These are phyloP conservation scores for Rubroboletus satanas DNA, from an alignment of 768 basidiomycete genomes.

Conservation along the genomic window DNA sequence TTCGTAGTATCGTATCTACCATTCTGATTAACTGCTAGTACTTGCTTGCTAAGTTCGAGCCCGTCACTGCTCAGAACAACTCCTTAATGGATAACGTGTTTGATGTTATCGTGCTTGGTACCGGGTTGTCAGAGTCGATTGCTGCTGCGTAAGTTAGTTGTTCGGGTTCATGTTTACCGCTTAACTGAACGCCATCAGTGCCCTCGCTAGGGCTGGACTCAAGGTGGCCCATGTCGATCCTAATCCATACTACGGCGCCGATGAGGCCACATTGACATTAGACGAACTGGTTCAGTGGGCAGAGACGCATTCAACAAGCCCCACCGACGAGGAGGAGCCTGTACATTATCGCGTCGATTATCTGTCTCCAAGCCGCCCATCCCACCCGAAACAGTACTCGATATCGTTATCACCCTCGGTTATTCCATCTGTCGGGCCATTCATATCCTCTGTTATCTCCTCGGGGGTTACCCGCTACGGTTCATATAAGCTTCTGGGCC, in stretches of 20 bases:
- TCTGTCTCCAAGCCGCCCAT: slow-evolving; percentile 40
- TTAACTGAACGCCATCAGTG: slow-evolving; percentile 42
- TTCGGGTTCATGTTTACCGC: neutral
- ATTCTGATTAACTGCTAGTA: no score
- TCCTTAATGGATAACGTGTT: slow-evolving; percentile 42
- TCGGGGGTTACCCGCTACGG: slow-evolving; percentile 90
- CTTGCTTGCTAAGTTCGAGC: no score
- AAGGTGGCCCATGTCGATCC: slow-evolving; percentile 85
- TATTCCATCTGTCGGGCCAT: slow-evolving; percentile 72
- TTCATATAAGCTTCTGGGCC: slow-evolving; percentile 81
- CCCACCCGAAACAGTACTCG: slow-evolving; percentile 72
- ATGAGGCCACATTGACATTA: slow-evolving; percentile 76
- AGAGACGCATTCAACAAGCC: slow-evolving; percentile 32
- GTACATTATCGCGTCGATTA: slow-evolving; percentile 33
- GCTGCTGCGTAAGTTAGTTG: slow-evolving; percentile 70
- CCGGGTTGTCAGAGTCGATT: slow-evolving; percentile 83
- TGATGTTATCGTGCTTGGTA: slow-evolving; percentile 69
- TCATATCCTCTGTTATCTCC: slow-evolving; percentile 72
- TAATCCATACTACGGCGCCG: slow-evolving; percentile 80
- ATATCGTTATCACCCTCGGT: slow-evolving; percentile 82
- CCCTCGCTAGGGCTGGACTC: slow-evolving; percentile 84
- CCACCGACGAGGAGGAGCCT: slow-evolving; percentile 3
- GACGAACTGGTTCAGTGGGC: slow-evolving; percentile 78
- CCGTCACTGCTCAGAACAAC: neutral
- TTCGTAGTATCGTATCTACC: neutral